Conservation (phyloP, 495 filamentous ascomycete species). For the Poronia punctata region DNA sequence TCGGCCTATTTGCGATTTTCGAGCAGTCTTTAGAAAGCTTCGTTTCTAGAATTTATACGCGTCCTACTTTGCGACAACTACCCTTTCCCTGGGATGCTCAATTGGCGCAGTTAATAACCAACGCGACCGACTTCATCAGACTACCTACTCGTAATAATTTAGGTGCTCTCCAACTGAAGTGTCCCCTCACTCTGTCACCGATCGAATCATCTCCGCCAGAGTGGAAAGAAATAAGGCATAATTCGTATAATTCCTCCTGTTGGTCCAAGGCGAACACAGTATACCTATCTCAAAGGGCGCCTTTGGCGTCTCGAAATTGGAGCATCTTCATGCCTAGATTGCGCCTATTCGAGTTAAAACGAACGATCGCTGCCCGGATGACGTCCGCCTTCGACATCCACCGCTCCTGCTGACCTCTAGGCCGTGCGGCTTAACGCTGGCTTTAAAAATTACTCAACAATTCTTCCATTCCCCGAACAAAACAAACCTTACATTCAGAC, state of each 20-base stretch:
- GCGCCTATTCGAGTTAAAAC: conserved; percentile 3
- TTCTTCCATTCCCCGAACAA: conserved; percentile 6
- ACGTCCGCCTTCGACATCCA: conserved; percentile 14
- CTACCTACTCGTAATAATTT: background rate
- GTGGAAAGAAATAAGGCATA: background rate
- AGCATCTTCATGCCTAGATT: conserved; percentile 1
- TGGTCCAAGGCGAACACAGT: no score
- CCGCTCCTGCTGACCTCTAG: conserved; percentile 14
- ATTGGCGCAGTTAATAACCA: background rate
- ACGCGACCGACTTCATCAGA: background rate
- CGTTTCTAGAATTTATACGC: no score
- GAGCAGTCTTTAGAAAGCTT: no score
- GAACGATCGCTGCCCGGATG: conserved; percentile 18
- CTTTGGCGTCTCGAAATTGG: conserved; percentile 5
- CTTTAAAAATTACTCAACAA: conserved; percentile 5
- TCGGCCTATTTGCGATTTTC: no score
- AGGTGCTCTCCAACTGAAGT: background rate
- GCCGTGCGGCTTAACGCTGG: conserved; percentile 22
- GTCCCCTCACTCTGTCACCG: conserved; percentile 1
- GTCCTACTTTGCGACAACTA: background rate
- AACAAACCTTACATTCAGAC: conserved; percentile 1
- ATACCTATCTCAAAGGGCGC: background rate
- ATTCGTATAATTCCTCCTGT: background rate
- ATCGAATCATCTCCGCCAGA: background rate
- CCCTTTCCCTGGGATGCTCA: background rate